A percentile compares a stretch with the other conserved stretches of the same genome.
phyloP scores from a whole-genome alignment of 1,284 basidiomycete genomes.

The Papiliotrema fonsecae region DNA sequence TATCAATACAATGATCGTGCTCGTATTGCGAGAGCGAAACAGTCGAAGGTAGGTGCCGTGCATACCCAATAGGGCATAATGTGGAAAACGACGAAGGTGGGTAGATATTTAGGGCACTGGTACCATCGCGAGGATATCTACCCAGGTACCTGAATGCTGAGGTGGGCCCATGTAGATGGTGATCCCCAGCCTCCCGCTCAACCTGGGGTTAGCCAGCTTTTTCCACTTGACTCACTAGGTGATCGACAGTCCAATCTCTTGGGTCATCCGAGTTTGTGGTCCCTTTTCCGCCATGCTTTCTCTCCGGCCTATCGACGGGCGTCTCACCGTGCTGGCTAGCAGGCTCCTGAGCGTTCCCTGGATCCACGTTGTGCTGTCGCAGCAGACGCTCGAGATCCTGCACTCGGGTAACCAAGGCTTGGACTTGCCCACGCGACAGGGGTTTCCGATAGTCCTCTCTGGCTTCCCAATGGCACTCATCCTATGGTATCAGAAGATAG shows the following conservation, averaged over 20 bases:
- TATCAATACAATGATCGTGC: slow-evolving; percentile 19
- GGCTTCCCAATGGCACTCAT: slow-evolving; percentile 26
- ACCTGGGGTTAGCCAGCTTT: slow-evolving; percentile 11
- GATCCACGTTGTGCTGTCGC: slow-evolving; percentile 17
- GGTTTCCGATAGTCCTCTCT: slow-evolving; percentile 28
- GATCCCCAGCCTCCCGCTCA: slow-evolving; percentile 21
- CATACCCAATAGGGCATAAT: slow-evolving; percentile 10
- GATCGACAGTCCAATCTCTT: slow-evolving; percentile 16
- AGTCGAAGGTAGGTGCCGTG: slow-evolving; percentile 18
- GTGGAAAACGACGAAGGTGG: slow-evolving; percentile 3
- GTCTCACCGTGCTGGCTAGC: background rate
- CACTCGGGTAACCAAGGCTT: slow-evolving; percentile 19
- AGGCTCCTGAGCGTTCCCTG: background rate
- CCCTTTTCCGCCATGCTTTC: background rate
- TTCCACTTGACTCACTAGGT: slow-evolving; percentile 11
- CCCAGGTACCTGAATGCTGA: slow-evolving; percentile 26
- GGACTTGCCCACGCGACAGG: slow-evolving; percentile 21
- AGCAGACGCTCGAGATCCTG: slow-evolving; percentile 22
- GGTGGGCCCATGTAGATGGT: slow-evolving; percentile 26
- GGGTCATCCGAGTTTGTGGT: slow-evolving; percentile 1
- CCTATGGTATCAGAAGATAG: slow-evolving; percentile 7
- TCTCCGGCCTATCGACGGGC: background rate
- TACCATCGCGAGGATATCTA: slow-evolving; percentile 11
- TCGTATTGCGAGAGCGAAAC: slow-evolving; percentile 19
- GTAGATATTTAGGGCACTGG: slow-evolving; percentile 1